Conservation (phyloP, 2,329 filamentous ascomycete genomes). For the Microsporum ferrugineum region DNA sequence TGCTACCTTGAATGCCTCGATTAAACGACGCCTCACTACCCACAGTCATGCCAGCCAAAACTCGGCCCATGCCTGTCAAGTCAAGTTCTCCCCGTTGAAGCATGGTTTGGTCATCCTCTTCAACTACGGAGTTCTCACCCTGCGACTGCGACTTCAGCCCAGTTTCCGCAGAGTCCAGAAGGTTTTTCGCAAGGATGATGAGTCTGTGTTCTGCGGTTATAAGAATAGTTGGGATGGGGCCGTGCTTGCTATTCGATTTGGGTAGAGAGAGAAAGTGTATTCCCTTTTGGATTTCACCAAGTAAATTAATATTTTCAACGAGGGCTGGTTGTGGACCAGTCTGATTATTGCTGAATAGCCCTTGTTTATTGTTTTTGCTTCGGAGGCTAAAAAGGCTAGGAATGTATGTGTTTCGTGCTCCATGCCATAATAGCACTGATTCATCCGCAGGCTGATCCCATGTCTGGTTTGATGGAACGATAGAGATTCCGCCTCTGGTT, state of each 20-base stretch:
- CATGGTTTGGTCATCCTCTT: constrained; percentile 13
- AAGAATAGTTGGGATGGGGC: constrained; percentile 25
- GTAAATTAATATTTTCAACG: constrained; percentile 29
- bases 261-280: constrained; percentile 27
- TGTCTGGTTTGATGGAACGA: constrained; percentile 28
- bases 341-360: constrained; percentile 30
- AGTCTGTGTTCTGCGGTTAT: constrained; percentile 33
- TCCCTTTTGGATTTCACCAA: constrained; percentile 32
- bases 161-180: constrained; percentile 17
- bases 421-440: constrained; percentile 35
- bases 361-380: constrained; percentile 31
- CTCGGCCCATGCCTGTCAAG: constrained; percentile 38
- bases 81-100: constrained; percentile 35
- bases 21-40: constrained; percentile 21
- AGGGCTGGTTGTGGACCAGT: constrained; percentile 29
- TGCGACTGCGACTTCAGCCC: constrained; percentile 9
- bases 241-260: constrained; percentile 18
- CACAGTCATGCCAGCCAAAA: constrained; percentile 34
- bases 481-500: constrained; percentile 32
- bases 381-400: constrained; percentile 35
- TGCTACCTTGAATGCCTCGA: constrained; percentile 17
- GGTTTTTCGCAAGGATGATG: constrained; percentile 26
- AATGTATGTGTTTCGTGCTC: constrained; percentile 31
- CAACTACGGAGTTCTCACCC: not conserved
- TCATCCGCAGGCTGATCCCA: constrained; percentile 32